Conservation (phyloP, 306 rosid species). For the Crataegus laevigata region DNA sequence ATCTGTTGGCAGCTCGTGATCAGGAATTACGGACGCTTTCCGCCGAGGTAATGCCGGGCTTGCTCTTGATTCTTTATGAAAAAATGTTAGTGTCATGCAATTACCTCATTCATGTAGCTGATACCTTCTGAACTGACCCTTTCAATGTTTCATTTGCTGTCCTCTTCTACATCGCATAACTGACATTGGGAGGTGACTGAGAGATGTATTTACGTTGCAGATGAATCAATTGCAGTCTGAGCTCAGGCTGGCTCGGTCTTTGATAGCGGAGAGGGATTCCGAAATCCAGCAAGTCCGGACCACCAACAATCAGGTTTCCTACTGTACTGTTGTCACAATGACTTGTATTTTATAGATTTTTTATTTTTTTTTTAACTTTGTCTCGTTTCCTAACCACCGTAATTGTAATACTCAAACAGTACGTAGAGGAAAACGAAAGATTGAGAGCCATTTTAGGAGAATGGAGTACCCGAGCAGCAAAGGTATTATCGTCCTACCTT, state of each 20-base stretch:
- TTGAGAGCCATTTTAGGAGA: constrained; percentile 90
- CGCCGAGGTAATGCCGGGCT: constrained; percentile 66
- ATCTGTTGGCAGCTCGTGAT: constrained; percentile 92
- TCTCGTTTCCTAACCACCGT: not conserved
- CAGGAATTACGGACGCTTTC: constrained; percentile 91
- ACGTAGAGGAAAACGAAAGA: constrained; percentile 97
- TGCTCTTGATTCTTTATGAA: not conserved
- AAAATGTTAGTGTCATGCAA: not conserved
- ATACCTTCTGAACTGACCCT: not conserved
- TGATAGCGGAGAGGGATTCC: constrained; percentile 84
- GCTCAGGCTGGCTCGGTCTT: constrained; percentile 88
- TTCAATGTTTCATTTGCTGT: not conserved
- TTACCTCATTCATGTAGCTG: not conserved
- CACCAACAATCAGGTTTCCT: constrained; percentile 75
- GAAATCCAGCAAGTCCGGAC: constrained; percentile 74
- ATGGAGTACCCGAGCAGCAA: constrained; percentile 97
- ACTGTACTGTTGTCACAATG: not conserved
- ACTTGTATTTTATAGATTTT: not conserved
- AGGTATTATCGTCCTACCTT: constrained; percentile 42
- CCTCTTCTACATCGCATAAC: not conserved
- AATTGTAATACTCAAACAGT: constrained; percentile 31
- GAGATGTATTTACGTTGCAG: constrained; percentile 30
- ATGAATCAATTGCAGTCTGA: constrained; percentile 90
- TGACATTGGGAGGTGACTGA: not conserved
- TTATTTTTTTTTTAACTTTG: not conserved